Percentiles rank a stretch among this genome's conserved stretches.
phyloP scores from a whole-genome alignment of 352 stramenopile genomes.

The Globisporangium uncinulatum region DNA sequence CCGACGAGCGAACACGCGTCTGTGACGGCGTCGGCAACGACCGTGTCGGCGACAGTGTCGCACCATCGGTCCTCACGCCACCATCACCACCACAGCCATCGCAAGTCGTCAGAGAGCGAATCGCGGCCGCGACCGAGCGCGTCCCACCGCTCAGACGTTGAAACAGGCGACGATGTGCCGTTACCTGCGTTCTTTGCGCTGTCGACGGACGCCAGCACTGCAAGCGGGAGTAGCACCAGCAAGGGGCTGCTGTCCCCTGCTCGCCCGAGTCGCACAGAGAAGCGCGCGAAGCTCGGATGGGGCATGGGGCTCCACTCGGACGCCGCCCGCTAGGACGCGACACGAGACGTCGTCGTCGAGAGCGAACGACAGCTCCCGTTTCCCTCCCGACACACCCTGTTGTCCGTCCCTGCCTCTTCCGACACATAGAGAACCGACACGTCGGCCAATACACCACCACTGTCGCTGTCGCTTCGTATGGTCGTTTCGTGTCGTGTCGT shows the following conservation, averaged over 20 bases:
- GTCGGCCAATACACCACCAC: too few species aligned
- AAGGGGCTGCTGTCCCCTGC: background rate
- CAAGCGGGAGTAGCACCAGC: conserved; percentile 5
- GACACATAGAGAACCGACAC: too few species aligned
- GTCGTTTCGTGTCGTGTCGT: background rate
- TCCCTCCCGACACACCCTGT: too few species aligned
- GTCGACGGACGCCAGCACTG: conserved; percentile 11
- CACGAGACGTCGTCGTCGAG: background rate
- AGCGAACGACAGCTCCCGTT: background rate
- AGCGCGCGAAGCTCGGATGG: conserved; percentile 71
- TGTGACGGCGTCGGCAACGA: too few species aligned
- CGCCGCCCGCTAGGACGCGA: background rate
- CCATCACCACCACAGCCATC: conserved; percentile 18
- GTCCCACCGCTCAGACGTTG: conserved; percentile 9
- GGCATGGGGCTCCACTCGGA: conserved; percentile 60
- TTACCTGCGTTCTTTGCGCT: conserved; percentile 37
- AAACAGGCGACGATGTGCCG: conserved; percentile 43
- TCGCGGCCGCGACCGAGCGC: background rate
- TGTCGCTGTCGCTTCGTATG: too few species aligned
- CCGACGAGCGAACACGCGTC: conserved; percentile 10
- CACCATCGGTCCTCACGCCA: conserved; percentile 13
- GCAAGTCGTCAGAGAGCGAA: conserved; percentile 7
- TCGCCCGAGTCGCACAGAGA: conserved; percentile 11
- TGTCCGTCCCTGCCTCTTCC: too few species aligned
- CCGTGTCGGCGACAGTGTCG: conserved; percentile 11